Evolutionary conservation across 768 basidiomycete species (phyloP), one percentile per base, ranked within the genome.

Genomic region (Phylloporus sp.): DNA sequence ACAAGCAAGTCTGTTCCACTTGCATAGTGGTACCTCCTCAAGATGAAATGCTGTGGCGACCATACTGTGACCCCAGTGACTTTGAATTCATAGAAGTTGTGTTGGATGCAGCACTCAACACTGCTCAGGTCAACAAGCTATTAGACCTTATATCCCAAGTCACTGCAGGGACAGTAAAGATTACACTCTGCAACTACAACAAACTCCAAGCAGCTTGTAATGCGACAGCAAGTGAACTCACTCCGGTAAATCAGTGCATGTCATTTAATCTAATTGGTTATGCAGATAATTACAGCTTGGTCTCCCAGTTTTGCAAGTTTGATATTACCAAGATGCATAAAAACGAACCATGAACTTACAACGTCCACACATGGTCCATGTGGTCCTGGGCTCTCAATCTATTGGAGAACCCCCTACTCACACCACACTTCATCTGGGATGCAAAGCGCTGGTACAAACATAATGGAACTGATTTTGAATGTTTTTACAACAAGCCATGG

Each of bases 401-500:
- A 4, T 16, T 56, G 11, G 12, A 23, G 7, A 38, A 49, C 28
- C 51, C 52, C 0, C 13, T 39, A 1, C 27, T 56, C 11, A 44
- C 47, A 27, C 55, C 47, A 0, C 50, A 64, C 15, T 67, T 69
- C 50, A 54, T 58, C 22, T 73, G 72, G 69, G 66, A 72, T 65
- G 70, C 70, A 4, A 38, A 63, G 23, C 50, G 45, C 7, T 35
- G 57, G 3, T 74, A 52, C 52, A 65, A 60, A 32, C 69, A 61
- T 42, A 55, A 70, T 54, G 64, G 63, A 0, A 32, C 44, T 8
- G 2, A 35, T 2, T 74, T 63, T 46, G 58, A 62, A 15, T 58
- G 59, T 0, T 65, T 72, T 40, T 45, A 65, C 13, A 44, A 67
- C 40, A 70, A 76, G 39, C 72, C 73, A 3, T 73, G 72, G 66